Conservation (phyloP, 2,329 filamentous ascomycete genomes). For the Fusarium piperis region DNA sequence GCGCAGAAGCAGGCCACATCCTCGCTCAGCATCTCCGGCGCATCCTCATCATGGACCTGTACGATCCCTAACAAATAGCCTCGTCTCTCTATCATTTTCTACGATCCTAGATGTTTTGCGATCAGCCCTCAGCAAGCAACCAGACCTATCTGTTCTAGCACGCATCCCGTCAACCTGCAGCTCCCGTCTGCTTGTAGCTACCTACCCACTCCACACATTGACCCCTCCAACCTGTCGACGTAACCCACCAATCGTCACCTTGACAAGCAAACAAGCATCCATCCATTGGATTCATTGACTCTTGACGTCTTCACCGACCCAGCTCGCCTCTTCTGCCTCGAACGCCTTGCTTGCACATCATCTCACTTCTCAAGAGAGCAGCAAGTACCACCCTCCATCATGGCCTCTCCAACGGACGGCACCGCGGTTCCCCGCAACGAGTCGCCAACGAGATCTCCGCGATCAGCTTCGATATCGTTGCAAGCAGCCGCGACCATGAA, state of each 20-base stretch:
- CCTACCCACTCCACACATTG: not conserved
- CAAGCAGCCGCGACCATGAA: constrained; percentile 83
- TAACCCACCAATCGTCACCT: constrained; percentile 16
- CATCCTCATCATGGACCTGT: not conserved
- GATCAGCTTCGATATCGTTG: constrained; percentile 75
- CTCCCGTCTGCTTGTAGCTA: constrained; percentile 1
- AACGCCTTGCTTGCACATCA: not conserved
- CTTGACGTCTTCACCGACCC: constrained; percentile 16
- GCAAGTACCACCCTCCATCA: constrained; percentile 10
- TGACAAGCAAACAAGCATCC: constrained; percentile 1
- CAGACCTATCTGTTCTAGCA: not conserved
- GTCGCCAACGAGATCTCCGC: constrained; percentile 69
- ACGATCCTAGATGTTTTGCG: not conserved
- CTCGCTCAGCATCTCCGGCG: constrained; percentile 10
- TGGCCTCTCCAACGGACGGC: constrained; percentile 46
- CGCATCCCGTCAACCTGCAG: not conserved
- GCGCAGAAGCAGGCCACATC: constrained; percentile 33
- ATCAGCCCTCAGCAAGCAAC: not conserved
- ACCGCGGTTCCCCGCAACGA: constrained; percentile 47
- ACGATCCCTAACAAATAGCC: constrained; percentile 3
- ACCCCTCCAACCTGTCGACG: constrained; percentile 25
- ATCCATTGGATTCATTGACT: not conserved
- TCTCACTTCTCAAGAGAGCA: not conserved
- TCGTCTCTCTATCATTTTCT: not conserved
- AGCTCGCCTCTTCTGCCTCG: not conserved